These are phyloP conservation scores for Ambrosia artemisiifolia DNA, from an alignment of 129 eudicot genomes.

Conservation along the genomic window DNA sequence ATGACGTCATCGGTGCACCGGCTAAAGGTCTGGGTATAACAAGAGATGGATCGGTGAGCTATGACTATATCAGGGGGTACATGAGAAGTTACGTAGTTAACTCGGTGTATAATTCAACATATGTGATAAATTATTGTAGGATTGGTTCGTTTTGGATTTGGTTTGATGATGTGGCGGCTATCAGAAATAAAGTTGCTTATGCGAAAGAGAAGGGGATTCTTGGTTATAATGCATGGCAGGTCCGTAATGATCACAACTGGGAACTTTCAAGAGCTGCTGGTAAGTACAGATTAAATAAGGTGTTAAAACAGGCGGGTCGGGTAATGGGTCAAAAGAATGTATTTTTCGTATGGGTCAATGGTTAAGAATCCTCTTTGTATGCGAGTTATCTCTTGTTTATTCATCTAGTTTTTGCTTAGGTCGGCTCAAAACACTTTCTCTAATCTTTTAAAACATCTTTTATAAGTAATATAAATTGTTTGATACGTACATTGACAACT, in stretches of 20 bases:
- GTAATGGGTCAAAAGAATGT: background rate
- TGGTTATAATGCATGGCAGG: conserved; percentile 67
- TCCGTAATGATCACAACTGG: conserved; percentile 50
- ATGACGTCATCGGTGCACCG: conserved; percentile 42
- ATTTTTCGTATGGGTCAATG: background rate
- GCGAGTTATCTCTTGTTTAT: too few species aligned
- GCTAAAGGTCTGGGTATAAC: conserved; percentile 33
- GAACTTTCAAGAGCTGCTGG: conserved; percentile 56
- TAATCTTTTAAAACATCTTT: background rate
- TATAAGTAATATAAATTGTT: too few species aligned
- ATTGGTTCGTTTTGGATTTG: conserved; percentile 52
- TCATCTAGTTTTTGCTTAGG: too few species aligned
- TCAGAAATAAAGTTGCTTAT: conserved; percentile 48
- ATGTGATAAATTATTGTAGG: conserved; percentile 38
- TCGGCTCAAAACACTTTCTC: background rate
- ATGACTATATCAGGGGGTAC: conserved; percentile 34
- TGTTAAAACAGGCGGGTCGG: background rate
- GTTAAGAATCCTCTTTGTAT: too few species aligned
- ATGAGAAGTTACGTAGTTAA: conserved; percentile 11
- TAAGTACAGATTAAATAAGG: conserved; percentile 8
- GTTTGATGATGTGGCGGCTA: conserved; percentile 45
- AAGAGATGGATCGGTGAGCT: conserved; percentile 29
- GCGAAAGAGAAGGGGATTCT: conserved; percentile 47
- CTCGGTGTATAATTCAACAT: conserved; percentile 34
- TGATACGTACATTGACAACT: too few species aligned